Base-by-base conservation (phyloP, 371 early-diverging fungal species). In the Lichtheimia hyalospora region DNA sequence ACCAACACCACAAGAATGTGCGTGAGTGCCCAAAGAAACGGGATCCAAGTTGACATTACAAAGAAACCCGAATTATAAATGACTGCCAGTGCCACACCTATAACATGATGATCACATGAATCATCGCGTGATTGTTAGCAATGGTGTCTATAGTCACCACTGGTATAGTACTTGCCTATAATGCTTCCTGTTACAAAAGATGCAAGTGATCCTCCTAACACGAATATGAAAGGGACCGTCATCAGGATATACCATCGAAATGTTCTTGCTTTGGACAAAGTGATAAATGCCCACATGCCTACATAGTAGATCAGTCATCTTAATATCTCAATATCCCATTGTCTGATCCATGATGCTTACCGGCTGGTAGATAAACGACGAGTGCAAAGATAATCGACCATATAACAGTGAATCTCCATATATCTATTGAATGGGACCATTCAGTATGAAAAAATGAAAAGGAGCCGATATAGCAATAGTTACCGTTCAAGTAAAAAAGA, bases 21-120 rank as follows among this genome's bases (percentile, higher is more conserved):
- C 43, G 85, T 83, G 15, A 88, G 66, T 16, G 82, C 83, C 87
- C 88, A 88, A 34, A 88, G 64, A 50, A 85, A 82, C 3, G 88
- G 88, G 21, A 85, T 80, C 88, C 88, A 88, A 13, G 85, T 84
- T 4, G 86, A 83, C 87, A 88, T 85, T 63, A 77, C 77, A 67
- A 86, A 88, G 48, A 77, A 74, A 1, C 88, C 88, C 24, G 87
- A 73, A 52, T 80, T 82, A 60, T 88, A 88, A 1, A 88, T 77
- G 54, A 79, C 70, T 1, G 81, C 79, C 12, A 88, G 70, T 8
- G 84, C 86, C 23, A 82, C 70, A 16, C 87, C 86, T 86, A 61
- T 34, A 34, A 34, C 34, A 34, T 34, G 34, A 34, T 34, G 34
- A 34, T 34, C 34, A 34, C 10, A 10, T 34, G 34, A 5, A 34